Conservation (phyloP, 2,329 filamentous ascomycete species). For the Canariomyces notabilis region DNA sequence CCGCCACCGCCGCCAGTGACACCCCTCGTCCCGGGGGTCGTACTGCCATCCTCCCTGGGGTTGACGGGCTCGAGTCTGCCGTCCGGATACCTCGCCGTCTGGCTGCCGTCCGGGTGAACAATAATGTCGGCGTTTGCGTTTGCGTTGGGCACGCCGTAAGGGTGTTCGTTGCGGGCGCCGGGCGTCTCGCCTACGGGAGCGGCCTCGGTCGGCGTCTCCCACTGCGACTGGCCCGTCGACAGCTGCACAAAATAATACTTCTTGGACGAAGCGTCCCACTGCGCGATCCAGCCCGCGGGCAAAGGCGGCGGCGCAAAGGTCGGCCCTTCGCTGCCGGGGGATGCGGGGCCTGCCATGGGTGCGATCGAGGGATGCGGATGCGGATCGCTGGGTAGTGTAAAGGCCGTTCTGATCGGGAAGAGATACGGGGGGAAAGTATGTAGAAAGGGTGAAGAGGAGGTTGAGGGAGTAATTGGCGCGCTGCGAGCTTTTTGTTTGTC, state of each 20-base stretch:
- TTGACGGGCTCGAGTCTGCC: constrained; percentile 56
- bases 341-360: constrained; percentile 53
- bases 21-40: constrained; percentile 24
- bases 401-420: background rate
- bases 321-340: constrained; percentile 54
- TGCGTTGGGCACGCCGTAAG: constrained; percentile 50
- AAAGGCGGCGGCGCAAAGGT: constrained; percentile 56
- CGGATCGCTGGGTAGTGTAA: background rate
- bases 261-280: constrained; percentile 60
- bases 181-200: constrained; percentile 56
- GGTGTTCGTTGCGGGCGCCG: constrained; percentile 52
- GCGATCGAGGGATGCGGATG: background rate
- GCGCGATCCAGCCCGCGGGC: constrained; percentile 63
- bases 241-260: constrained; percentile 71
- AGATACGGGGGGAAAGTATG: background rate
- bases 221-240: constrained; percentile 66
- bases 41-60: constrained; percentile 32
- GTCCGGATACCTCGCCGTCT: constrained; percentile 57
- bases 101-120: constrained; percentile 57
- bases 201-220: constrained; percentile 64
- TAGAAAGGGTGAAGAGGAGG: background rate
- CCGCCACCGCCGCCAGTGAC: constrained; percentile 44
- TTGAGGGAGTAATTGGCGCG: background rate
- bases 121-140: constrained; percentile 47
- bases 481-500: background rate